Evolutionary conservation across 495 filamentous ascomycete species (phyloP).

Genomic region (Letharia columbiana): DNA sequence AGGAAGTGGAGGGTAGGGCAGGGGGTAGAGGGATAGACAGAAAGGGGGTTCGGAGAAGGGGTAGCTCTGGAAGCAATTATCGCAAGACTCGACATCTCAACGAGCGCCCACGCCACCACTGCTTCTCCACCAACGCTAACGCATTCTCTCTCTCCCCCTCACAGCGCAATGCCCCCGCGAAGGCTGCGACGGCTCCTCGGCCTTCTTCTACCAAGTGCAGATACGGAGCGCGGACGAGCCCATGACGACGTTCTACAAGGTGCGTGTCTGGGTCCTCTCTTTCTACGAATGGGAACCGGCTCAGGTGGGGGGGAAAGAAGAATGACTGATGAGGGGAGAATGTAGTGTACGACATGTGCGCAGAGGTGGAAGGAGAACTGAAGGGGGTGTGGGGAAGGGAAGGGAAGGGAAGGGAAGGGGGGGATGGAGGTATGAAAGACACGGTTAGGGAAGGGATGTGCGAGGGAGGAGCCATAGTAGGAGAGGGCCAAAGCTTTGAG

Average conservation of each 20-base stretch:
- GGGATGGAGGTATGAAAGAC: neutral
- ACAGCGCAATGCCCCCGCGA: conserved; percentile 68
- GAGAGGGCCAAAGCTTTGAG: neutral
- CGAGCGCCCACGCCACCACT: neutral
- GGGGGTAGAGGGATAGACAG: too few relatives aligned
- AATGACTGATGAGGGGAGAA: neutral
- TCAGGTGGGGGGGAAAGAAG: neutral
- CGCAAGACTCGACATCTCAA: too few relatives aligned
- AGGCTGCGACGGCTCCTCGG: conserved; percentile 65
- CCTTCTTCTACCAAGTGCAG: conserved; percentile 93
- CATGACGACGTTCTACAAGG: conserved; percentile 94
- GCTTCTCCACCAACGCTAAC: neutral
- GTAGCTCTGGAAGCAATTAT: too few relatives aligned
- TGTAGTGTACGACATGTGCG: conserved; percentile 20
- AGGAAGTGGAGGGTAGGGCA: neutral
- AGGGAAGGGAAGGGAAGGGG: neutral
- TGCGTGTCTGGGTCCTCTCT: conserved; percentile 30
- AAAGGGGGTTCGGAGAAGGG: too few relatives aligned
- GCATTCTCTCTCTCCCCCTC: neutral
- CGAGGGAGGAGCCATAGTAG: too few relatives aligned
- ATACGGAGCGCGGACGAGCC: conserved; percentile 97
- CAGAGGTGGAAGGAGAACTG: conserved; percentile 28
- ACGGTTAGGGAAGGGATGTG: too few relatives aligned
- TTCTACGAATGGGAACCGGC: neutral
- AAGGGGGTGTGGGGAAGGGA: neutral